These are phyloP conservation scores for Lachancea kluyveri DNA, from an alignment of 805 yeast species.

Conservation along the genomic window DNA sequence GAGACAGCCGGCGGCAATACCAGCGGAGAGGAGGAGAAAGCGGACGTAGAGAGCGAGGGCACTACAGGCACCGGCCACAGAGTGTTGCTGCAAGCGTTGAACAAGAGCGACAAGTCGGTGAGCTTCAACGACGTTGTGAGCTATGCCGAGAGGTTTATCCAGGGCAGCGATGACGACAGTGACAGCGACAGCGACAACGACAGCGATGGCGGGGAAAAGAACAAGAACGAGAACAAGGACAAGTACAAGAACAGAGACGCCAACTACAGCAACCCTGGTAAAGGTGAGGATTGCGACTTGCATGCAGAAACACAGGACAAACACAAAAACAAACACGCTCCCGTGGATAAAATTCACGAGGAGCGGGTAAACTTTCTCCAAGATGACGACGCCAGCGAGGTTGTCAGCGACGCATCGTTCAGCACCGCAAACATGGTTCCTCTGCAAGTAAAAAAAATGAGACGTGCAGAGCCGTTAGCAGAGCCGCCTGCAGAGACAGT, in stretches of 20 bases:
- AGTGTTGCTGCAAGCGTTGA: slow-evolving; percentile 10
- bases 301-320: no score
- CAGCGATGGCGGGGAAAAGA: slow-evolving; percentile 23
- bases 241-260: no score
- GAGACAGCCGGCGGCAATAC: slow-evolving; percentile 5
- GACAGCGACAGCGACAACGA: no score
- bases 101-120: slow-evolving; percentile 26
- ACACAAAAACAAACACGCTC: slow-evolving; percentile 11
- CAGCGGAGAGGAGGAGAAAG: neutral
- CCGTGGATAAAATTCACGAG: slow-evolving; percentile 33
- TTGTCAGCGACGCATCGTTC: slow-evolving; percentile 31
- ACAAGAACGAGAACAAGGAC: slow-evolving; percentile 16
- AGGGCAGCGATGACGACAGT: slow-evolving; percentile 16
- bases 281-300: no score
- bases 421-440: slow-evolving; percentile 25
- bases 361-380: slow-evolving; percentile 26
- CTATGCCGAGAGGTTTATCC: slow-evolving; percentile 28
- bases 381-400: slow-evolving; percentile 27
- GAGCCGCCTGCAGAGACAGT: slow-evolving; percentile 15
- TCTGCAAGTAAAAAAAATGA: slow-evolving; percentile 21
- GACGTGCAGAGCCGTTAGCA: slow-evolving; percentile 12
- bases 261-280: no score
- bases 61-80: slow-evolving; percentile 4
- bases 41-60: slow-evolving; percentile 7
- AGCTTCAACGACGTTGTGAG: slow-evolving; percentile 30